Evolutionary conservation across 2,329 filamentous ascomycete genomes (phyloP).

Genomic region (Lecanosticta acicola): DNA sequence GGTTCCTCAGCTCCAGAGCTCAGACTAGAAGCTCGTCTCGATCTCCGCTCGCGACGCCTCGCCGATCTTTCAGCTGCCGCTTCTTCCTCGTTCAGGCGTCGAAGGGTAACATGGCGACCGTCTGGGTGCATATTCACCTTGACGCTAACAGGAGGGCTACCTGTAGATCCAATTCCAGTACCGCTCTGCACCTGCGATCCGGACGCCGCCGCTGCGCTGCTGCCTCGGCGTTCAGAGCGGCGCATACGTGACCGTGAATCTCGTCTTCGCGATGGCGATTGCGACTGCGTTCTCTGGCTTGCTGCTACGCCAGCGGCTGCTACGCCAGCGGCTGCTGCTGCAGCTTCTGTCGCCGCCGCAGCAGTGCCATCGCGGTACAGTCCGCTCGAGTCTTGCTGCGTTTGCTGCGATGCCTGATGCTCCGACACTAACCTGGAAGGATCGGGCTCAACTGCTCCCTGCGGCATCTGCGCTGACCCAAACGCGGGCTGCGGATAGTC

Average conservation of each 20-base stretch:
- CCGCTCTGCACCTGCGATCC: slow-evolving; percentile 15
- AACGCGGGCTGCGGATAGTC: slow-evolving; percentile 23
- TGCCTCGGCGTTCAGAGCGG: slow-evolving; percentile 13
- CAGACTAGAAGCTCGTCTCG: slow-evolving; percentile 30
- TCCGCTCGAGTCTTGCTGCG: slow-evolving; percentile 9
- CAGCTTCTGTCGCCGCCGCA: slow-evolving; percentile 14
- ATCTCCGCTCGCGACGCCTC: slow-evolving; percentile 44
- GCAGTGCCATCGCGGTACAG: slow-evolving; percentile 11
- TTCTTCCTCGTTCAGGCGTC: slow-evolving; percentile 57
- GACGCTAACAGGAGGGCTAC: slow-evolving; percentile 56
- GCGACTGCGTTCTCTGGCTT: slow-evolving; percentile 22
- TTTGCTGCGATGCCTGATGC: slow-evolving; percentile 29
- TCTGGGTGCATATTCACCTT: slow-evolving; percentile 62
- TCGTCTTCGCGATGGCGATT: slow-evolving; percentile 24
- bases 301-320: slow-evolving; percentile 24
- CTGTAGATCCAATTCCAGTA: slow-evolving; percentile 20
- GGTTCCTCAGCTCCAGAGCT: slow-evolving; percentile 34
- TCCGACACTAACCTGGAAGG: slow-evolving; percentile 29
- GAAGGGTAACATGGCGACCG: slow-evolving; percentile 57
- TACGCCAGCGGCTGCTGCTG: slow-evolving; percentile 17
- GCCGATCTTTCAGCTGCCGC: slow-evolving; percentile 55
- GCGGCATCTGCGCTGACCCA: slow-evolving; percentile 32
- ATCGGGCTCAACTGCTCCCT: slow-evolving; percentile 38
- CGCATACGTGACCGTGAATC: slow-evolving; percentile 16
- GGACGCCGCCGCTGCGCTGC: slow-evolving; percentile 18